A percentile compares a stretch with the other conserved stretches of the same genome.
Evolutionary conservation across 2,329 filamentous ascomycete species (phyloP).

Genomic region (Colletotrichum coccodes): DNA sequence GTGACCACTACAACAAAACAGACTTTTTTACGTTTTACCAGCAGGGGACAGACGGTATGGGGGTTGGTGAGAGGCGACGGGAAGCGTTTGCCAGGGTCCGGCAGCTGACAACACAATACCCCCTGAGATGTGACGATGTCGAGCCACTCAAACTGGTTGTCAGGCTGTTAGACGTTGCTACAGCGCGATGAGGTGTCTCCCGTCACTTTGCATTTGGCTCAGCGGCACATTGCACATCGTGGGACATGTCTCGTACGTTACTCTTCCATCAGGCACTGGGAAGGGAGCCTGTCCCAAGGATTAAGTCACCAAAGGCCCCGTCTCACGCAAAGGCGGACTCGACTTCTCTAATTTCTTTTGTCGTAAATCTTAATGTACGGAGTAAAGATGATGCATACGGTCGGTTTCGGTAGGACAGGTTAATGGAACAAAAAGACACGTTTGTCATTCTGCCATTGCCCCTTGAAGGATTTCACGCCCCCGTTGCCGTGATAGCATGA

Average conservation of each 20-base stretch:
- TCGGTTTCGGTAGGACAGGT: slow-evolving; percentile 31
- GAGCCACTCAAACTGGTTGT: slow-evolving; percentile 11
- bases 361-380: slow-evolving; percentile 32
- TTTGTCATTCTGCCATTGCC: slow-evolving; percentile 11
- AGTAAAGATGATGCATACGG: slow-evolving; percentile 34
- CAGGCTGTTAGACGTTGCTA: not conserved
- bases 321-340: slow-evolving; percentile 1
- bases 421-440: slow-evolving; percentile 29
- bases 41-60: not conserved
- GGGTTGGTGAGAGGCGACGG: slow-evolving; percentile 1
- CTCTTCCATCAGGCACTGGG: not conserved
- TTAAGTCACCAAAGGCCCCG: not conserved
- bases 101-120: not conserved
- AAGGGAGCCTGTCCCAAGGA: slow-evolving; percentile 4
- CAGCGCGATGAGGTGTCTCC: not conserved
- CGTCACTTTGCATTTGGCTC: not conserved
- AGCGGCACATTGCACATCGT: not conserved
- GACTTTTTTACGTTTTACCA: not conserved
- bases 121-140: not conserved
- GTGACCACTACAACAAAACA: slow-evolving; percentile 14
- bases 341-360: slow-evolving; percentile 31
- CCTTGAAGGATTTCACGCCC: not conserved
- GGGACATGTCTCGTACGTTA: not conserved
- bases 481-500: too few species aligned
- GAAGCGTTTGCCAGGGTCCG: slow-evolving; percentile 16